These are phyloP conservation scores for Scenedesmus sp. DNA, from an alignment of 163 green algal genomes.

Conservation along the genomic window DNA sequence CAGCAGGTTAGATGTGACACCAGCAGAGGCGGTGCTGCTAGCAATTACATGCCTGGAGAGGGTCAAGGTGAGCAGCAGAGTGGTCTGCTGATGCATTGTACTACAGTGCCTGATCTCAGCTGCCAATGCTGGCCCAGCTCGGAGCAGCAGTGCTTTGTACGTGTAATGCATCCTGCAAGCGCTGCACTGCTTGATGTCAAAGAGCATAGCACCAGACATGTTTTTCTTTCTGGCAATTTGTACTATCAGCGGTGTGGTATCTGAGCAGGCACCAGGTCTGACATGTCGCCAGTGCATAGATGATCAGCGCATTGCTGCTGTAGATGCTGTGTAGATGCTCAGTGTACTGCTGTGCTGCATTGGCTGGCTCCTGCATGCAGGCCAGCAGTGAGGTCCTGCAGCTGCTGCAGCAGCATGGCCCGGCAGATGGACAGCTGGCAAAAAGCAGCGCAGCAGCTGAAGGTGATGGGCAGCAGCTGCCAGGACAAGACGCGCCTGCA, in stretches of 20 bases:
- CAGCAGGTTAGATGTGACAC: neutral
- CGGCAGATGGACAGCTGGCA: neutral
- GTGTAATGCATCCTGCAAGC: neutral
- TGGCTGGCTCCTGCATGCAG: constrained; percentile 1
- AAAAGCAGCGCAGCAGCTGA: neutral
- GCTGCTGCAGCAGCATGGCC: constrained; percentile 18
- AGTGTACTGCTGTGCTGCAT: neutral
- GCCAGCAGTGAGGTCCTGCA: neutral
- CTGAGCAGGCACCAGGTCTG: no score
- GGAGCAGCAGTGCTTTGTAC: neutral
- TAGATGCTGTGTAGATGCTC: neutral
- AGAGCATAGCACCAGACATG: neutral
- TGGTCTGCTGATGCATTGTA: neutral
- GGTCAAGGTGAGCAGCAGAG: neutral
- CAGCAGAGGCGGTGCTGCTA: constrained; percentile 23
- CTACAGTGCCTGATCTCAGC: neutral
- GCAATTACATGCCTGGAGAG: constrained; percentile 7
- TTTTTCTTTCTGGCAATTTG: neutral
- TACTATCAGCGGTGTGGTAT: no score
- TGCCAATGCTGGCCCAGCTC: neutral
- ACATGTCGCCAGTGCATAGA: neutral
- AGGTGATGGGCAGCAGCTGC: neutral
- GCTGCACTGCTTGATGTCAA: neutral
- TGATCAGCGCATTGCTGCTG: neutral
- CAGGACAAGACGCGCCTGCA: neutral